Percentiles rank a stretch among this genome's conserved stretches.
Evolutionary conservation across 176 grass and related monocot genomes (phyloP).

Genomic region (Rhynchospora tenuis): DNA sequence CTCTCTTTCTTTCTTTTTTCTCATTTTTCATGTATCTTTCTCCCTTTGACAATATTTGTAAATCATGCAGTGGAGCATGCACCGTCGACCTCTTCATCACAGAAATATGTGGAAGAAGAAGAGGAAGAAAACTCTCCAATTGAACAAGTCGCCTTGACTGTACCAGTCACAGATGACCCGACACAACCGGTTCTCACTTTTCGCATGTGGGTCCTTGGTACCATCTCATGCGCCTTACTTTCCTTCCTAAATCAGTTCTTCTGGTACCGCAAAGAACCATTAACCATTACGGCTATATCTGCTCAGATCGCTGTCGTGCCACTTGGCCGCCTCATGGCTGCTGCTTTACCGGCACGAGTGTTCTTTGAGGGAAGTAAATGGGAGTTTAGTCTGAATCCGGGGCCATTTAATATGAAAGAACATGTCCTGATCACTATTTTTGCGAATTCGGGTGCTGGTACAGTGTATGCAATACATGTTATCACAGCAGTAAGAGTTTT

Average conservation of each 20-base stretch:
- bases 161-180: slow-evolving; percentile 64
- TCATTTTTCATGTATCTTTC: not conserved
- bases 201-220: slow-evolving; percentile 92
- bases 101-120: not conserved
- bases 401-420: slow-evolving; percentile 89
- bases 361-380: slow-evolving; percentile 43
- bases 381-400: slow-evolving; percentile 83
- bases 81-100: slow-evolving; percentile 5
- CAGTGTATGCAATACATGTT: slow-evolving; percentile 82
- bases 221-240: slow-evolving; percentile 60
- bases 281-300: slow-evolving; percentile 82
- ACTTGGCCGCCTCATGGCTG: slow-evolving; percentile 68
- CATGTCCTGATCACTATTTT: slow-evolving; percentile 97
- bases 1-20: not conserved
- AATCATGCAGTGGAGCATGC: slow-evolving; percentile 23
- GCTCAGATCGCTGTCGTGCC: slow-evolving; percentile 93
- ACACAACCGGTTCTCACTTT: slow-evolving; percentile 64
- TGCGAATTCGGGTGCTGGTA: slow-evolving; percentile 87
- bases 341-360: slow-evolving; percentile 7
- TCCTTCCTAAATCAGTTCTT: slow-evolving; percentile 97
- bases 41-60: not conserved
- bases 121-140: slow-evolving; percentile 78
- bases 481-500: slow-evolving; percentile 84
- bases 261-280: slow-evolving; percentile 94
- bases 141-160: slow-evolving; percentile 94